A percentile compares a stretch with the other conserved stretches of the same genome.
Conservation (phyloP, 192 early-diverging fungal genomes). For the Coemansia sp. region DNA sequence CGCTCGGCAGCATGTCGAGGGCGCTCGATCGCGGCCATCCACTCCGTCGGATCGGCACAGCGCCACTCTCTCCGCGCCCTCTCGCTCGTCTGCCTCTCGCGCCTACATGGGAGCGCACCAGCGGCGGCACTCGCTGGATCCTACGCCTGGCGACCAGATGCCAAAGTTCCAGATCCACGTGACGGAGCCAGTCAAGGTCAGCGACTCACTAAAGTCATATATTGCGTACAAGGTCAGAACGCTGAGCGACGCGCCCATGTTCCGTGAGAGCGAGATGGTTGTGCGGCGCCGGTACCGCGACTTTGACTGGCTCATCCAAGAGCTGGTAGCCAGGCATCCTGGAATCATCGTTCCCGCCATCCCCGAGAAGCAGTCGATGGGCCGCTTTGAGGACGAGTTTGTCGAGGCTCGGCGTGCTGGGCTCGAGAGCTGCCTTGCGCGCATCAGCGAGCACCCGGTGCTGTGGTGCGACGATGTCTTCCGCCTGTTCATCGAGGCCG, state of each 20-base stretch:
- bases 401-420: conserved; percentile 84
- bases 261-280: conserved; percentile 72
- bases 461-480: conserved; percentile 84
- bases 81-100: conserved; percentile 16
- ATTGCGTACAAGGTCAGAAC: conserved; percentile 88
- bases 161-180: conserved; percentile 70
- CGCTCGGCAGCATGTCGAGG: conserved; percentile 42
- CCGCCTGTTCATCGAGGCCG: conserved; percentile 85
- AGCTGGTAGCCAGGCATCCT: conserved; percentile 75
- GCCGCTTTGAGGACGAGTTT: conserved; percentile 95
- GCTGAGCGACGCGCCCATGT: conserved; percentile 80
- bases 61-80: neutral
- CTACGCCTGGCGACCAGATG: conserved; percentile 45
- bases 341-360: conserved; percentile 92
- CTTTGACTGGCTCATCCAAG: conserved; percentile 92
- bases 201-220: conserved; percentile 84
- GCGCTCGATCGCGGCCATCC: conserved; percentile 16
- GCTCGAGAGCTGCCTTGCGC: conserved; percentile 81
- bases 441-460: conserved; percentile 78
- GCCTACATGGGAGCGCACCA: conserved; percentile 44
- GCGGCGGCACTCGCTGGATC: conserved; percentile 48
- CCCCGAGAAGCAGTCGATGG: conserved; percentile 91
- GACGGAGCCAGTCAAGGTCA: conserved; percentile 87
- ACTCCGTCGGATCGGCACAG: conserved; percentile 19
- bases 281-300: conserved; percentile 91